Percentiles rank a stretch among this genome's conserved stretches.
phyloP scores from a whole-genome alignment of 2,329 filamentous ascomycete genomes.

The Didymella keratinophila region DNA sequence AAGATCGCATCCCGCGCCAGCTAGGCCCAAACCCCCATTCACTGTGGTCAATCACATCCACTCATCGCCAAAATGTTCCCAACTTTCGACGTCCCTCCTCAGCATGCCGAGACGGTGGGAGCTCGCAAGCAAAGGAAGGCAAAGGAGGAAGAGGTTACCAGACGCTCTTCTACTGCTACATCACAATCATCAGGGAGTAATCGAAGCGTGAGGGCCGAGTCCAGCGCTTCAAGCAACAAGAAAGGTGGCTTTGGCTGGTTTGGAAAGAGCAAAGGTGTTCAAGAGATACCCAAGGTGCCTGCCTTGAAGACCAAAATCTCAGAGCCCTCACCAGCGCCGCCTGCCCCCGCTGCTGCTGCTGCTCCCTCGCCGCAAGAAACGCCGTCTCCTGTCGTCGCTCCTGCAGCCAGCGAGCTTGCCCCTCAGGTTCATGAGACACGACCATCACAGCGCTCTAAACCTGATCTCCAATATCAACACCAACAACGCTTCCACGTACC shows the following conservation, averaged over 20 bases:
- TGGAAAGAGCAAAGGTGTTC: constrained; percentile 35
- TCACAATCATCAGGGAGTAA: constrained; percentile 37
- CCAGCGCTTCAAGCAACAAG: constrained; percentile 19
- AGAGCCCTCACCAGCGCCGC: constrained; percentile 8
- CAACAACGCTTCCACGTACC: constrained; percentile 24
- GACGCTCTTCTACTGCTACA: constrained; percentile 30
- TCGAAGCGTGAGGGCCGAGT: constrained; percentile 20
- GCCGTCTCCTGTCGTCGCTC: constrained; percentile 19
- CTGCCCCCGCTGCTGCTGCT: constrained; percentile 4
- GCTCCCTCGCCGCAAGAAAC: constrained; percentile 20
- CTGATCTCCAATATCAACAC: constrained; percentile 20
- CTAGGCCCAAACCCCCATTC: constrained; percentile 15
- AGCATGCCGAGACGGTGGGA: constrained; percentile 37
- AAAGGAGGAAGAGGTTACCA: constrained; percentile 30
- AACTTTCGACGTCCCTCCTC: constrained; percentile 37
- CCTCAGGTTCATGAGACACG: constrained; percentile 8
- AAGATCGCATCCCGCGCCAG: constrained; percentile 11
- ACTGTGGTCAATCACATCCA: constrained; percentile 15
- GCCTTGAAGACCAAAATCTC: constrained; percentile 21
- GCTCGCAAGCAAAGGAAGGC: constrained; percentile 35
- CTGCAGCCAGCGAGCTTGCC: constrained; percentile 12
- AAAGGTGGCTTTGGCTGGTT: constrained; percentile 29
- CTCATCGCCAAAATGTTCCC: constrained; percentile 33
- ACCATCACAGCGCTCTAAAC: constrained; percentile 11
- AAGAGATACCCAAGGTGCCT: constrained; percentile 32